Evolutionary conservation across 305 asterid genomes (phyloP), one percentile per base, ranked within the genome.

Genomic region (Rubia balearica): DNA sequence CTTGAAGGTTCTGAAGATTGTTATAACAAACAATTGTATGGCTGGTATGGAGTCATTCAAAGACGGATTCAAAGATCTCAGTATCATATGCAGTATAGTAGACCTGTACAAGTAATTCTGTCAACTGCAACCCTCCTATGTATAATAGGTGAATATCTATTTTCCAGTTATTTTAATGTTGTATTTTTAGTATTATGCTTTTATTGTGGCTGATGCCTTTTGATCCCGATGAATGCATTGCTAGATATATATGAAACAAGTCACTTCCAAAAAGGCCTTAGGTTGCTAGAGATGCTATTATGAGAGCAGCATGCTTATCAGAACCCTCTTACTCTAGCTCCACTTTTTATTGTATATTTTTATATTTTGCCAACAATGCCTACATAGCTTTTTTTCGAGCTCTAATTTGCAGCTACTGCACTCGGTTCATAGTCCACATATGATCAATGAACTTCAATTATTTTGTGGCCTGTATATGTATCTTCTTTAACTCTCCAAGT

Each of bases 41-140:
- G 96, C 68, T 91, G 98, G 98, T 85, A 76, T 73, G 96, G 98
- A 71, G 72, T 86, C 65, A 21, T 87, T 61, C 92, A 85, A 79
- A 89, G 97, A 77, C 96, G 85, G 81, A 83, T 91, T 71, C 98
- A 86, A 83, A 89, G 98, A 79, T 89, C 96, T 67, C 97, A 94
- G 80, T 91, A 94, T 79, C 82, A 84, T 57, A 83, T 91, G 84
- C 96, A 86, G 64, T 91, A 91, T 76, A 85, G 85, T 80, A 88
- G 96, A 66, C 86, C 93, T 63, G 82, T 89, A 64, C 91, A 86
- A 78, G 72, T 89, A 36, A 68, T 81, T 68, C 79, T 85, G 81
- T 85, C 90, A 74, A 56, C 81, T 68, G 51, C 82, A 72, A 80
- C 86, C 80, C 81, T 93, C 61, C 69, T 92, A 51, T 85, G 88